These are phyloP conservation scores for Fusarium sp. DNA, from an alignment of 2,329 filamentous ascomycete genomes.

Conservation along the genomic window DNA sequence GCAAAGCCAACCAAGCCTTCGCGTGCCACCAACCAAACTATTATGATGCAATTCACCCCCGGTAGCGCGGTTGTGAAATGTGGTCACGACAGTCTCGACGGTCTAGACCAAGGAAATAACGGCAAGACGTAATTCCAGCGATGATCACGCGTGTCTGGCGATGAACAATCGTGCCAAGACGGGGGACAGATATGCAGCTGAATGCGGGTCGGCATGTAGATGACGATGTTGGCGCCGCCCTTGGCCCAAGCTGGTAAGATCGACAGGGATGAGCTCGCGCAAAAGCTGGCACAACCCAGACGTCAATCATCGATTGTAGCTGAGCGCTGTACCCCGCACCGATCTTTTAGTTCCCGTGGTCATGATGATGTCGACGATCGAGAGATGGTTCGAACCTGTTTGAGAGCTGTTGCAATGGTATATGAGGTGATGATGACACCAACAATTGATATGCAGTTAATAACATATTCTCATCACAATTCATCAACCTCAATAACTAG, in stretches of 20 bases:
- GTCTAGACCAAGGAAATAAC: constrained; percentile 5
- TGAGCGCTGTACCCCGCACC: constrained; percentile 16
- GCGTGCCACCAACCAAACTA: not conserved
- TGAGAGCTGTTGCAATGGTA: constrained; percentile 1
- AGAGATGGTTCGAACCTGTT: constrained; percentile 10
- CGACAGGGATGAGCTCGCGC: constrained; percentile 14
- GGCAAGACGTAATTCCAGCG: constrained; percentile 13
- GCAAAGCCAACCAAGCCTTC: constrained; percentile 2
- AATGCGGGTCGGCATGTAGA: constrained; percentile 8
- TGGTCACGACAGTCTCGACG: not conserved
- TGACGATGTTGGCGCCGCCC: constrained; percentile 33
- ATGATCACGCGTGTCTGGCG: constrained; percentile 9
- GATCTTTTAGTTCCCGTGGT: constrained; percentile 31
- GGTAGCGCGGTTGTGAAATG: not conserved
- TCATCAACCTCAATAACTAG: not conserved
- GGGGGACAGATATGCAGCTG: not conserved
- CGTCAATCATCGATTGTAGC: constrained; percentile 16
- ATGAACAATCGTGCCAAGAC: not conserved
- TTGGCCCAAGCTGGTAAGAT: constrained; percentile 27
- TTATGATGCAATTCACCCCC: constrained; percentile 31
- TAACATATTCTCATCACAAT: not conserved
- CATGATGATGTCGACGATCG: constrained; percentile 41
- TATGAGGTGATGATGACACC: constrained; percentile 20
- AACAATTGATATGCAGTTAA: too few species aligned
- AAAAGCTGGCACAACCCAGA: constrained; percentile 17